A percentile compares a stretch with the other conserved stretches of the same genome.
These are phyloP conservation scores for Perkinsela sp. DNA, from an alignment of 208 protist species.

Conservation along the genomic window DNA sequence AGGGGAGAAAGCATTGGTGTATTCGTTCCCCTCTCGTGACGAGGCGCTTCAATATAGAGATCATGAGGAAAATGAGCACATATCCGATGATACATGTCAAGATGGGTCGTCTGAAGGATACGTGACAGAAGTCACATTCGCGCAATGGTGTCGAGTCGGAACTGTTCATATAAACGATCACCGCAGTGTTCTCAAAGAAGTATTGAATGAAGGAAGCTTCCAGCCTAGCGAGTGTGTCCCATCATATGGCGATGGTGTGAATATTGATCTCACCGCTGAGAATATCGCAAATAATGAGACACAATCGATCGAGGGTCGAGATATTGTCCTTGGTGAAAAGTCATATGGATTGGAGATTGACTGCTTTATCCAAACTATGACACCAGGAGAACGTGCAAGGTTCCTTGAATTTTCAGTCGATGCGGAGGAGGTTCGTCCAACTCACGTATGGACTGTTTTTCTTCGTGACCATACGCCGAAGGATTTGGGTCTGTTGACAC, in stretches of 20 bases:
- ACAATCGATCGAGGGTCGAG: neutral
- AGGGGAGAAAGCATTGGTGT: neutral
- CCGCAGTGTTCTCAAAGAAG: neutral
- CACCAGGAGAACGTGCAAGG: neutral
- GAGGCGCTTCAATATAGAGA: neutral
- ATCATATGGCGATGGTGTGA: no score
- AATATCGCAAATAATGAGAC: no score
- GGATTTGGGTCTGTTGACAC: neutral
- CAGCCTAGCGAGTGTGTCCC: no score
- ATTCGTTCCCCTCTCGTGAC: neutral
- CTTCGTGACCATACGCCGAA: neutral
- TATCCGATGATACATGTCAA: neutral
- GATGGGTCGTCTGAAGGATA: neutral
- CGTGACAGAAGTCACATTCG: neutral
- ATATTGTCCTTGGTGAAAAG: neutral
- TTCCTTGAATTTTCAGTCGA: neutral
- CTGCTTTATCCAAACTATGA: neutral
- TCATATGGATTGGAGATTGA: neutral
- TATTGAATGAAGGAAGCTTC: neutral
- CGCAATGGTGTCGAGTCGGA: neutral
- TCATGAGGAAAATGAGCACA: neutral
- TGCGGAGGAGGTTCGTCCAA: neutral
- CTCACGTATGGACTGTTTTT: neutral
- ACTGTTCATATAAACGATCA: neutral
- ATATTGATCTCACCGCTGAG: no score